phyloP scores from a whole-genome alignment of 225 moss, liverwort and hornwort species.

The Lunularia cruciata region DNA sequence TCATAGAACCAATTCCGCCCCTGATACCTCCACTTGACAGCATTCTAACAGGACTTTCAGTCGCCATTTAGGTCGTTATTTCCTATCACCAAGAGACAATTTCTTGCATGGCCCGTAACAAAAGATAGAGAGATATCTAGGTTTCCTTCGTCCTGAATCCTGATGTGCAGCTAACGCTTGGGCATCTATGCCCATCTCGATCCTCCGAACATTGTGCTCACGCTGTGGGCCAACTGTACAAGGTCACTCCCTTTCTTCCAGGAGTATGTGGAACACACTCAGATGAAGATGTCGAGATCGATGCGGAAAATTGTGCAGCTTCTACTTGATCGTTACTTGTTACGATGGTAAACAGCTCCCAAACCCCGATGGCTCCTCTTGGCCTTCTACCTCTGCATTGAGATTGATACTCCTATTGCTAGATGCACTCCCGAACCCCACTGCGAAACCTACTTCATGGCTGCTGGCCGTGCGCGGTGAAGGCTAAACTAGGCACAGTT shows the following conservation, averaged over 20 bases:
- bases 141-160: conserved; percentile 4
- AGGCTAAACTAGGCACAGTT: neutral
- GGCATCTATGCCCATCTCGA: conserved; percentile 25
- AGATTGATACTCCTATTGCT: neutral
- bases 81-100: conserved; percentile 12
- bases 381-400: neutral
- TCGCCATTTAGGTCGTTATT: conserved; percentile 52
- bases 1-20: conserved; percentile 69
- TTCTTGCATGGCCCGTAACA: conserved; percentile 28
- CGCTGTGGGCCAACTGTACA: neutral
- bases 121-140: neutral
- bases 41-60: conserved; percentile 92
- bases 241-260: neutral
- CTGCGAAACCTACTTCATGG: neutral
- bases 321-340: neutral
- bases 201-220: conserved; percentile 29
- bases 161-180: neutral
- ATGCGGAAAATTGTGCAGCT: neutral
- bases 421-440: neutral
- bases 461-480: neutral
- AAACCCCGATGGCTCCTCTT: neutral
- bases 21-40: conserved; percentile 79
- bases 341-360: neutral
- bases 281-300: conserved; percentile 2
- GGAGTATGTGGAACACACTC: neutral